A percentile compares a stretch with the other conserved stretches of the same genome.
Conservation (phyloP, 352 stramenopile genomes). For the Pythium phragmitis region DNA sequence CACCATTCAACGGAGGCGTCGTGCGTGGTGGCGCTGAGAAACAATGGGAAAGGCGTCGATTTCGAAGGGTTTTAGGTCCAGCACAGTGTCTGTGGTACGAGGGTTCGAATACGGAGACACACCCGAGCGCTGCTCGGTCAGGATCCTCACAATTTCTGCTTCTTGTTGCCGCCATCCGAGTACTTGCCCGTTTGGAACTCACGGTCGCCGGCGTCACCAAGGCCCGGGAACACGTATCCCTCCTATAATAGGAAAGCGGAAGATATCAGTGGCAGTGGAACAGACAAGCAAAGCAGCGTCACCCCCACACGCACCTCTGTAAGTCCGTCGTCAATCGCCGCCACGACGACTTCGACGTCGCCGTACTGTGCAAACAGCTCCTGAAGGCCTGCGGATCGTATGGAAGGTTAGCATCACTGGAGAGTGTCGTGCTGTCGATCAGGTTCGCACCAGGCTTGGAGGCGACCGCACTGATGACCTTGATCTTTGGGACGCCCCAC, state of each 20-base stretch:
- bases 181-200: slow-evolving; percentile 78
- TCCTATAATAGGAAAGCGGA: slow-evolving; percentile 35
- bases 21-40: background rate
- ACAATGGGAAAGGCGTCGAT: background rate
- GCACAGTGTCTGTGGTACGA: slow-evolving; percentile 15
- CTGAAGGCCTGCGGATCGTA: slow-evolving; percentile 45
- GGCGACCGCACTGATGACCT: slow-evolving; percentile 93
- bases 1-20: no score
- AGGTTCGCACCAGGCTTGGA: slow-evolving; percentile 78
- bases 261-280: background rate
- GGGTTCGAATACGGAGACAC: background rate
- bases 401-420: background rate
- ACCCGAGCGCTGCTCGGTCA: background rate
- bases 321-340: slow-evolving; percentile 70
- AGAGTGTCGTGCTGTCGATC: background rate
- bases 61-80: background rate
- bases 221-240: slow-evolving; percentile 78
- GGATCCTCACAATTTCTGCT: slow-evolving; percentile 49
- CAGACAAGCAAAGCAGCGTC: background rate
- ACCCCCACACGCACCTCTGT: slow-evolving; percentile 45
- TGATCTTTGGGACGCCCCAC: slow-evolving; percentile 92
- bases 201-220: slow-evolving; percentile 81
- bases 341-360: slow-evolving; percentile 77
- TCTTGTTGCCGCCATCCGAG: slow-evolving; percentile 48
- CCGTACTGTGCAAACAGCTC: slow-evolving; percentile 78